phyloP scores from a whole-genome alignment of 2,329 filamentous ascomycete genomes.

The Ilyonectria sp. region DNA sequence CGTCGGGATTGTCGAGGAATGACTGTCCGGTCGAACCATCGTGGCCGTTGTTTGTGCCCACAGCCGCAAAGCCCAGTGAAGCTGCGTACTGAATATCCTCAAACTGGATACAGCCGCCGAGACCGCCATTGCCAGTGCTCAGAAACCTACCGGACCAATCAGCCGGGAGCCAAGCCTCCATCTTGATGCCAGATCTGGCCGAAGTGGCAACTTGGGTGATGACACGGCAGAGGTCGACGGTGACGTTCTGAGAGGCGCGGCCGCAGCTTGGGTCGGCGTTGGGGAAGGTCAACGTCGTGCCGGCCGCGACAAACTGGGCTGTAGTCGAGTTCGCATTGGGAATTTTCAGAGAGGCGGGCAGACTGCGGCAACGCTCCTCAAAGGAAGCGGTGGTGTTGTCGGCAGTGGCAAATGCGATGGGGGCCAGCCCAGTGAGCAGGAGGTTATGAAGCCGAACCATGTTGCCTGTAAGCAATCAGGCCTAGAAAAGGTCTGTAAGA shows the following conservation, averaged over 20 bases:
- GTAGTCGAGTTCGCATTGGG: background rate
- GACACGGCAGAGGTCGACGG: constrained; percentile 8
- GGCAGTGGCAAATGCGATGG: background rate
- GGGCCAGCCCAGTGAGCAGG: background rate
- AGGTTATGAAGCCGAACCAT: background rate
- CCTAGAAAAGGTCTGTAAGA: background rate
- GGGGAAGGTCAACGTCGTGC: constrained; percentile 8
- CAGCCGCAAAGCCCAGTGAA: constrained; percentile 58
- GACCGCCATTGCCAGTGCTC: constrained; percentile 63
- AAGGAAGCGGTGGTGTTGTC: background rate
- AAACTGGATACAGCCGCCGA: constrained; percentile 63
- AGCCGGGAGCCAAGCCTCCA: constrained; percentile 62
- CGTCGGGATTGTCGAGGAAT: constrained; percentile 55
- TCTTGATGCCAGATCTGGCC: background rate
- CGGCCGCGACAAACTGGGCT: background rate
- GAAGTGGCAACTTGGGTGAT: background rate
- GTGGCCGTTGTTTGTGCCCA: constrained; percentile 66
- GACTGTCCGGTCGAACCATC: constrained; percentile 55
- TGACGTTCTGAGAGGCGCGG: background rate
- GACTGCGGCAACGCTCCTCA: background rate
- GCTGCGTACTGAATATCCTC: constrained; percentile 60
- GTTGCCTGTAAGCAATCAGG: background rate
- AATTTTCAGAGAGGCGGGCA: background rate
- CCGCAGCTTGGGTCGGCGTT: constrained; percentile 7
- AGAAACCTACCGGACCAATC: constrained; percentile 63